Percentiles rank a stretch among this genome's conserved stretches.
Conservation (phyloP, 164 flowering plant genomes). For the Vitis rupestris region DNA sequence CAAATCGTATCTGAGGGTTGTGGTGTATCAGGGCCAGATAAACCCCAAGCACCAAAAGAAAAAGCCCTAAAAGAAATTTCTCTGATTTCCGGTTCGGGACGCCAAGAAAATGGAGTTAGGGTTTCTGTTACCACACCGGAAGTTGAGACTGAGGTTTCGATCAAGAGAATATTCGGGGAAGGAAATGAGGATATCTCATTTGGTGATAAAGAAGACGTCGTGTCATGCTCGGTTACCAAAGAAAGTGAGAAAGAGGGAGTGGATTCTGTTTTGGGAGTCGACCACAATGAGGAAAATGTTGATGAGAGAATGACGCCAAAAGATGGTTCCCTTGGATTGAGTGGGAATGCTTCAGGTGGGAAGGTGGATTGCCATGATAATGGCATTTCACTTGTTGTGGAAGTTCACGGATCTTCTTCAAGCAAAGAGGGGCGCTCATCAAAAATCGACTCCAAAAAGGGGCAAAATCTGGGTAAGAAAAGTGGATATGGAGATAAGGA, state of each 20-base stretch:
- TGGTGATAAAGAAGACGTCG: background rate
- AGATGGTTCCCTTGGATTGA: background rate
- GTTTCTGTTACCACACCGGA: slow-evolving; percentile 12
- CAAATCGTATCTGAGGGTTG: slow-evolving; percentile 5
- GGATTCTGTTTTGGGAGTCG: slow-evolving; percentile 8
- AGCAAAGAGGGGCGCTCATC: background rate
- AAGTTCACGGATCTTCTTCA: background rate
- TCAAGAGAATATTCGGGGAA: background rate
- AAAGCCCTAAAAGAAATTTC: slow-evolving; percentile 7
- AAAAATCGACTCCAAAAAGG: slow-evolving; percentile 2
- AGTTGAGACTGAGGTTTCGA: slow-evolving; percentile 10
- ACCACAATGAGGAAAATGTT: slow-evolving; percentile 3
- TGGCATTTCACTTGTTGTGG: slow-evolving; percentile 15
- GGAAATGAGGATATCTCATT: background rate
- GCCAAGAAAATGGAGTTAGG: slow-evolving; percentile 22
- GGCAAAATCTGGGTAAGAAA: background rate
- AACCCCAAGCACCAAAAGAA: slow-evolving; percentile 7
- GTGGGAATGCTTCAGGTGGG: slow-evolving; percentile 1
- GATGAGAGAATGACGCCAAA: background rate
- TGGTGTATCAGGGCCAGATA: background rate
- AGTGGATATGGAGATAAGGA: slow-evolving; percentile 6
- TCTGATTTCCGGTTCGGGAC: slow-evolving; percentile 3
- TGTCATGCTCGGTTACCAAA: background rate
- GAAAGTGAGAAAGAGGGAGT: background rate
- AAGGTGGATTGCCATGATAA: slow-evolving; percentile 11